Conservation (phyloP, 164 flowering plant species). For the Platanus orientalis region DNA sequence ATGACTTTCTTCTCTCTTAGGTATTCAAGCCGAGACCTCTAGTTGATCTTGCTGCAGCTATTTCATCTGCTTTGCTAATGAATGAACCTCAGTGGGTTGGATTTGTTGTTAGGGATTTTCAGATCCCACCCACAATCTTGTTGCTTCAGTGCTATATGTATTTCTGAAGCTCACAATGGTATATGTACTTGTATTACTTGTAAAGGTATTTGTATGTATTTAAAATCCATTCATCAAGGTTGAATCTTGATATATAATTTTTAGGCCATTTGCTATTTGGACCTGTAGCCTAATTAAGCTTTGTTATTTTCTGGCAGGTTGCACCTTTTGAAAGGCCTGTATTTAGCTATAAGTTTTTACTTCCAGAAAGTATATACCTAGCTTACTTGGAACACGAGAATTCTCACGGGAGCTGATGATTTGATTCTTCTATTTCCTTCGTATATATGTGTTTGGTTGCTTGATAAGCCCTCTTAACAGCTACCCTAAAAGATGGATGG, state of each 20-base stretch:
- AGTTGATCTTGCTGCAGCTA: constrained; percentile 86
- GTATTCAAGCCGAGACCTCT: constrained; percentile 88
- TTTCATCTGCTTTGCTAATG: constrained; percentile 88
- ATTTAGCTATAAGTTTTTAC: constrained; percentile 83
- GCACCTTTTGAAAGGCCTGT: constrained; percentile 96
- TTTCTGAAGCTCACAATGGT: too few relatives aligned
- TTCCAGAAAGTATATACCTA: constrained; percentile 71
- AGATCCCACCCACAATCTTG: too few relatives aligned
- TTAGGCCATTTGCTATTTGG: background rate
- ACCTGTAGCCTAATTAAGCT: background rate
- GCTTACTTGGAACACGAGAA: background rate
- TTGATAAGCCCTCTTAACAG: too few relatives aligned
- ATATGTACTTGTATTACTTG: too few relatives aligned
- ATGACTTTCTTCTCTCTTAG: constrained; percentile 30
- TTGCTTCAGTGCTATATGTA: too few relatives aligned
- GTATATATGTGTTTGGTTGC: too few relatives aligned
- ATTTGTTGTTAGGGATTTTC: too few relatives aligned
- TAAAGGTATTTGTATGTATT: too few relatives aligned
- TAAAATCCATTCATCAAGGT: too few relatives aligned
- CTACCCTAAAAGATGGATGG: too few relatives aligned
- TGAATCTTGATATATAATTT: too few relatives aligned
- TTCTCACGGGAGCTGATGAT: background rate
- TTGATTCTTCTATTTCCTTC: background rate
- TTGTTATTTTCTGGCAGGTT: constrained; percentile 41
- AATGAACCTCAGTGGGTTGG: constrained; percentile 98